Conservation (phyloP, 352 stramenopile species). For the Thraustochytrium aureum region DNA sequence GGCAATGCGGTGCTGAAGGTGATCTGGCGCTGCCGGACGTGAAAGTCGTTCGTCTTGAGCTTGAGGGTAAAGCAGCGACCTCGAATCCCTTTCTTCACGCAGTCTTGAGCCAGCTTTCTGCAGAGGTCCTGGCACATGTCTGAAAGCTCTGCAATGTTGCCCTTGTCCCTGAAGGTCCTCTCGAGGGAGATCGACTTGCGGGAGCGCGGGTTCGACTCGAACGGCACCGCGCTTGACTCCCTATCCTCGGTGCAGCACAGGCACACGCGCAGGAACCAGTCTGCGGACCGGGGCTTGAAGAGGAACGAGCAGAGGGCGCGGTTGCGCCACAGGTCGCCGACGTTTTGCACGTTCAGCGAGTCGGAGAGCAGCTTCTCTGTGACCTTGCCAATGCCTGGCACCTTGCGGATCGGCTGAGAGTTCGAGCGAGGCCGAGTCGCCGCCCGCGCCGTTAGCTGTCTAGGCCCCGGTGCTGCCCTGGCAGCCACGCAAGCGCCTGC, state of each 20-base stretch:
- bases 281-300: neutral
- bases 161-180: constrained; percentile 41
- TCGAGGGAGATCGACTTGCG: constrained; percentile 55
- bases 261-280: constrained; percentile 19
- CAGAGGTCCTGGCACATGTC: constrained; percentile 14
- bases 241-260: constrained; percentile 37
- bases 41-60: constrained; percentile 56
- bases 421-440: too few relatives aligned
- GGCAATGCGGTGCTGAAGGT: neutral
- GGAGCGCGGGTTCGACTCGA: neutral
- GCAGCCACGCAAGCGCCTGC: too few relatives aligned
- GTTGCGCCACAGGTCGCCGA: constrained; percentile 64
- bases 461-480: too few relatives aligned
- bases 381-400: constrained; percentile 92
- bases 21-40: constrained; percentile 40
- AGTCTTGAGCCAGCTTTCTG: constrained; percentile 15
- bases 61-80: constrained; percentile 59
- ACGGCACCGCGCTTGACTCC: neutral
- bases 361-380: constrained; percentile 85
- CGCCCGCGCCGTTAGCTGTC: too few relatives aligned
- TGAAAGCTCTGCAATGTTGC: neutral
- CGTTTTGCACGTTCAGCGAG: constrained; percentile 75
- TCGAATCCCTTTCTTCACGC: neutral
- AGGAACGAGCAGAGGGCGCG: neutral
- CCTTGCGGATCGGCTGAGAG: constrained; percentile 71